Conservation (phyloP, 768 basidiomycete genomes). For the Macrolepiota albuminosa region DNA sequence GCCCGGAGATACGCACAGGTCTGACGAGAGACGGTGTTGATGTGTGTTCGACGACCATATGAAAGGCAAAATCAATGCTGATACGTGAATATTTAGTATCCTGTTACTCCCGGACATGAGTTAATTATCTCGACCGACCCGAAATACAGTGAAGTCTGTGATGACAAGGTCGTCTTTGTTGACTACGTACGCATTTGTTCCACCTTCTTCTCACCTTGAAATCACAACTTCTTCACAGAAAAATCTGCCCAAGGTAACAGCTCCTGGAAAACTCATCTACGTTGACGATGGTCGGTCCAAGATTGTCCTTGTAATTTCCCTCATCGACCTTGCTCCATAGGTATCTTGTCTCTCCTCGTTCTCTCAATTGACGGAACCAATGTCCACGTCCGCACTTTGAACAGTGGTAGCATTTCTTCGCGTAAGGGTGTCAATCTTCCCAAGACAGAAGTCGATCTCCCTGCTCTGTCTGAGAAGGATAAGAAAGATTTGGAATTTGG, state of each 20-base stretch:
- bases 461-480: constrained; percentile 97
- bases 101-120: constrained; percentile 88
- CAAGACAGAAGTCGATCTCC: constrained; percentile 96
- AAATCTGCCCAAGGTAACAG: constrained; percentile 93
- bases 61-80: not conserved
- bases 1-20: constrained; percentile 98
- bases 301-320: not conserved
- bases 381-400: constrained; percentile 81
- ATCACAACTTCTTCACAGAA: constrained; percentile 35
- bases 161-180: constrained; percentile 82
- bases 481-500: constrained; percentile 93
- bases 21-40: constrained; percentile 83
- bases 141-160: constrained; percentile 72
- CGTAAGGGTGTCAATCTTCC: constrained; percentile 99
- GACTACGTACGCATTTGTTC: constrained; percentile 72
- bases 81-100: constrained; percentile 46
- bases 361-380: constrained; percentile 79
- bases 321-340: constrained; percentile 24
- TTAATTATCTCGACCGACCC: constrained; percentile 86
- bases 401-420: constrained; percentile 89
- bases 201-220: not conserved
- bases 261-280: constrained; percentile 96
- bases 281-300: constrained; percentile 79
- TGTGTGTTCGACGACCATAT: constrained; percentile 42
- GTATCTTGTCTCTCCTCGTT: constrained; percentile 90